Evolutionary conservation across 805 yeast genomes (phyloP).

Genomic region (baker's yeast (Saccharomyces cerevisiae)): DNA sequence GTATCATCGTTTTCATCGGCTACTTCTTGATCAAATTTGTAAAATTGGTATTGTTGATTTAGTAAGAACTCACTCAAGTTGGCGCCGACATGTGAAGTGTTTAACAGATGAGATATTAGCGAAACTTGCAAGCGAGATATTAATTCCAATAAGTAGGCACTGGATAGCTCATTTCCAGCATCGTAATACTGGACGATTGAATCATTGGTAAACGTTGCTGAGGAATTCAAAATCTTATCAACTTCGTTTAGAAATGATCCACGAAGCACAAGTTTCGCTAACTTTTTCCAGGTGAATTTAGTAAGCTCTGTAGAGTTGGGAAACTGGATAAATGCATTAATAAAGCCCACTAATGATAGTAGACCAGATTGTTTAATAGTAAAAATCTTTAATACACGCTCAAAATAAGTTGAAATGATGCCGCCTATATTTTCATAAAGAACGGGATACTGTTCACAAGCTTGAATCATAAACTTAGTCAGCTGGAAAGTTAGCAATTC

Average conservation of each 20-base stretch:
- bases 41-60: constrained; percentile 5
- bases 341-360: constrained; percentile 34
- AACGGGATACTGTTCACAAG: constrained; percentile 25
- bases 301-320: constrained; percentile 10
- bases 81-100: constrained; percentile 1
- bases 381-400: constrained; percentile 7
- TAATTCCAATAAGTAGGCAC: constrained; percentile 16
- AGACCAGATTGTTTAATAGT: constrained; percentile 13
- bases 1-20: constrained; percentile 22
- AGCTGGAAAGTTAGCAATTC: constrained; percentile 32
- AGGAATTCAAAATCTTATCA: constrained; percentile 11
- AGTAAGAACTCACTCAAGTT: constrained; percentile 8
- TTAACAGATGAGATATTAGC: constrained; percentile 10
- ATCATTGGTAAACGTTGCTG: constrained; percentile 20
- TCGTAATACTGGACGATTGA: constrained; percentile 26
- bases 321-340: constrained; percentile 26
- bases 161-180: constrained; percentile 22
- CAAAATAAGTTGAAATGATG: constrained; percentile 24
- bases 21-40: constrained; percentile 6
- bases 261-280: constrained; percentile 9
- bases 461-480: constrained; percentile 26
- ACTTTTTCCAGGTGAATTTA: constrained; percentile 13
- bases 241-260: constrained; percentile 13
- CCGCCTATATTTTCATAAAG: constrained; percentile 11
- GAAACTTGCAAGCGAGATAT: constrained; percentile 20